phyloP scores from a whole-genome alignment of 148 eudicot genomes.

The Rhododendron ferrugineum region DNA sequence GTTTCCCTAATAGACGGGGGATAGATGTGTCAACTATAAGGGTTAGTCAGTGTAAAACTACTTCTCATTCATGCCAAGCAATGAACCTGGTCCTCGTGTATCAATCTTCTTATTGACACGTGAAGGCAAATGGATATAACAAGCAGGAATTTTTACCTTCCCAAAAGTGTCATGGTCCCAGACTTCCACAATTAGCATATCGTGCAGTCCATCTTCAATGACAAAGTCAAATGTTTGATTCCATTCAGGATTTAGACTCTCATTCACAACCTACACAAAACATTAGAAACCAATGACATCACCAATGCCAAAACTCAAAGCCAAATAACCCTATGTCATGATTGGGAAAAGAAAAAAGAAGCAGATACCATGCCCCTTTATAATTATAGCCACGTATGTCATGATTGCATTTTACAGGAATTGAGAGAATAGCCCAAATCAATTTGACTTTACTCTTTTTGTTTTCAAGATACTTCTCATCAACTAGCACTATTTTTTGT shows the following conservation, averaged over 20 bases:
- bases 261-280: slow-evolving; percentile 72
- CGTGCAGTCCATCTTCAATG: slow-evolving; percentile 93
- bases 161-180: slow-evolving; percentile 99
- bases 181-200: slow-evolving; percentile 79
- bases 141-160: slow-evolving; percentile 43
- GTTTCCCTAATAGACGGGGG: not conserved
- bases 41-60: not conserved
- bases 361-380: not conserved
- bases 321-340: not conserved
- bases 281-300: slow-evolving; percentile 1
- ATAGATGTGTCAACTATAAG: not conserved
- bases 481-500: not conserved
- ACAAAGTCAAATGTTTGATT: slow-evolving; percentile 97
- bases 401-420: not conserved
- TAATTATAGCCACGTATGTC: not conserved
- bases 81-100: not conserved
- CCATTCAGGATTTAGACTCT: slow-evolving; percentile 86
- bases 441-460: not conserved
- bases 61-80: not conserved
- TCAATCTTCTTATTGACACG: not conserved
- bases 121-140: not conserved
- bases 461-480: not conserved
- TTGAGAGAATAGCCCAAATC: not conserved
- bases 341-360: not conserved
- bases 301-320: not conserved